Conservation (phyloP, 352 stramenopile genomes). For the Pythium vanterpoolii region DNA sequence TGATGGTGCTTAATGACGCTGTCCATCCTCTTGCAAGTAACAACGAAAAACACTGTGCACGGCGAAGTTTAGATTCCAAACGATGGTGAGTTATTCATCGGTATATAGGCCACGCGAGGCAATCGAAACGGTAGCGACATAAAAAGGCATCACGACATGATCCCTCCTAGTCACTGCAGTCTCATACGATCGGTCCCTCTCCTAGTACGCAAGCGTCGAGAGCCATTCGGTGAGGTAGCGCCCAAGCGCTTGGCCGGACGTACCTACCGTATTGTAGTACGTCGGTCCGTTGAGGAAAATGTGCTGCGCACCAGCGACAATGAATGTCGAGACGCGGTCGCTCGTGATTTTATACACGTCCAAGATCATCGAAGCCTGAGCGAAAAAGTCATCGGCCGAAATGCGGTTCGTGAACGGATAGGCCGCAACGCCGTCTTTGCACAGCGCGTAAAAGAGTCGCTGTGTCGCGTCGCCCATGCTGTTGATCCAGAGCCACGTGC, state of each 20-base stretch:
- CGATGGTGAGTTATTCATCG: no score
- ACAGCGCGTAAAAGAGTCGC: constrained; percentile 60
- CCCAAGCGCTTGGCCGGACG: background rate
- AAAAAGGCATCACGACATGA: no score
- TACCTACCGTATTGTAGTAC: constrained; percentile 1
- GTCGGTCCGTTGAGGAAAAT: constrained; percentile 1
- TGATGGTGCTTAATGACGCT: no score
- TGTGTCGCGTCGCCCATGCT: constrained; percentile 53
- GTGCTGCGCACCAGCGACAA: constrained; percentile 19
- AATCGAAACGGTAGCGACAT: no score
- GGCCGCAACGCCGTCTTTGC: constrained; percentile 39
- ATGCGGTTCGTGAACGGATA: constrained; percentile 58
- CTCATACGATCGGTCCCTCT: no score
- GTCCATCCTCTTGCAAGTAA: no score
- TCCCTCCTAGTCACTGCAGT: no score
- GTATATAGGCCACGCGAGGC: no score
- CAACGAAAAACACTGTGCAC: no score
- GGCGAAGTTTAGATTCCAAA: no score
- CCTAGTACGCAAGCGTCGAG: background rate
- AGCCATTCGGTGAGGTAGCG: background rate
- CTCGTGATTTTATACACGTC: constrained; percentile 35
- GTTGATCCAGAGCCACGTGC: constrained; percentile 60
- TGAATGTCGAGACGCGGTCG: constrained; percentile 34
- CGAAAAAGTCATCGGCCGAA: constrained; percentile 44
- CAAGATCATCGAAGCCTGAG: constrained; percentile 20